phyloP scores from a whole-genome alignment of 2,329 filamentous ascomycete species.

The Ascochyta koolunga region DNA sequence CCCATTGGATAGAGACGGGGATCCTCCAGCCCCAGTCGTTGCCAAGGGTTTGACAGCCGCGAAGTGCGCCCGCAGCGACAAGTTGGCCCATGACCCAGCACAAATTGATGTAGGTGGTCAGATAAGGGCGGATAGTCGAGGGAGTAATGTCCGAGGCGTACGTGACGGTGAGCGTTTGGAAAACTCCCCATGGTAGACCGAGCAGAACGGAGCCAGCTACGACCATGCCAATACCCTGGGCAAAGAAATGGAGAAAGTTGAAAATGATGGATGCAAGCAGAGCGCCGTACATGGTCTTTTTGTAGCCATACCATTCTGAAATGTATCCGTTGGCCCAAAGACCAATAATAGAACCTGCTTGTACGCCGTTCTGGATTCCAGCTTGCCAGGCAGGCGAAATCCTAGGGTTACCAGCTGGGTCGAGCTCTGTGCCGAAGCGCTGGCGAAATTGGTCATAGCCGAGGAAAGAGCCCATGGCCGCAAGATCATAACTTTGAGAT shows the following conservation, averaged over 20 bases:
- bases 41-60: slow-evolving; percentile 61
- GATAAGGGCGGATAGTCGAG: slow-evolving; percentile 63
- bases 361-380: slow-evolving; percentile 20
- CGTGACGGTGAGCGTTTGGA: slow-evolving; percentile 13
- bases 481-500: slow-evolving; percentile 62
- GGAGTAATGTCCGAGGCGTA: slow-evolving; percentile 62
- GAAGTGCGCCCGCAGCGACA: slow-evolving; percentile 70
- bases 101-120: slow-evolving; percentile 68
- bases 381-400: slow-evolving; percentile 24
- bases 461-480: slow-evolving; percentile 77
- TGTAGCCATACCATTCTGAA: slow-evolving; percentile 18
- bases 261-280: slow-evolving; percentile 13
- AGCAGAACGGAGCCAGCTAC: slow-evolving; percentile 63
- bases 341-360: slow-evolving; percentile 19
- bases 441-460: slow-evolving; percentile 49
- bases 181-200: slow-evolving; percentile 43
- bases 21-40: slow-evolving; percentile 71
- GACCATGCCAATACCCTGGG: slow-evolving; percentile 45
- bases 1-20: slow-evolving; percentile 71
- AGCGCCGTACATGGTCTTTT: slow-evolving; percentile 21
- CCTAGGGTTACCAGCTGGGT: slow-evolving; percentile 12
- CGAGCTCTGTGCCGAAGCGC: slow-evolving; percentile 44
- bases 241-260: slow-evolving; percentile 50
- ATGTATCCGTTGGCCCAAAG: slow-evolving; percentile 36
- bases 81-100: slow-evolving; percentile 72